Base-by-base conservation (phyloP, 495 filamentous ascomycete genomes). In the Patellaria atrata region DNA sequence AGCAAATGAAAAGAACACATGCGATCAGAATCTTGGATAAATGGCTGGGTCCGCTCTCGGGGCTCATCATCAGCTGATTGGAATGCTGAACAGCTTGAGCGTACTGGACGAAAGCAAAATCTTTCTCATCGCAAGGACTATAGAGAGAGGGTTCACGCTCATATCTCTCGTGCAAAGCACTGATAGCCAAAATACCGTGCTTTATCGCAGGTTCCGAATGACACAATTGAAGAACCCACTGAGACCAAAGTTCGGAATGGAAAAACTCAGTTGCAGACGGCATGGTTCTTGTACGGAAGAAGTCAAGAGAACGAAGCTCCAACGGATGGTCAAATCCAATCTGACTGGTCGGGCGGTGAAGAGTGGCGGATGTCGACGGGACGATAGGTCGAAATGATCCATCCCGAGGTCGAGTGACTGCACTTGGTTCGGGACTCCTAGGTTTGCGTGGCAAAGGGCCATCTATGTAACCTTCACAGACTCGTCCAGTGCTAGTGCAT, bases 251-350 rank as follows among this genome's bases (percentile, higher is more conserved):
- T 15, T 45, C 46, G 6, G 46, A 50, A 20, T 50, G 42, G 42
- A 50, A 50, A 38, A 45, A 50, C 24, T 50, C 46, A 18, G 46
- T 50, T 42, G 42, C 45, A 33, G 45, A 38, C 0, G 41, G 42
- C 16, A 50, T 41, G 11, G 46, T 50, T 33, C 35, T 19, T 8
- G 34, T 21, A 25, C 33, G 42, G 31, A 50, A 50, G 38, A 45
- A 50, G 27, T 22, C 39, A 21, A 50, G 45, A 1, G 46, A 50
- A 10, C 46, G 37, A 16, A 39, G 38, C 26, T 50, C 46, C 14
- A 25, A 23, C 1, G 38, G n/a, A 3, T 42, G 38, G 12, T 42
- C 35, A 4, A 39, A 50, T 1, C 45, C 21, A 22, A 32, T 44
- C 23, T 34, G 16, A 27, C 35, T 45, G 14, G 35, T 38, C 5